A percentile compares a stretch with the other conserved stretches of the same genome.
phyloP scores from a whole-genome alignment of 148 eudicot genomes.

The Rheum nobile region DNA sequence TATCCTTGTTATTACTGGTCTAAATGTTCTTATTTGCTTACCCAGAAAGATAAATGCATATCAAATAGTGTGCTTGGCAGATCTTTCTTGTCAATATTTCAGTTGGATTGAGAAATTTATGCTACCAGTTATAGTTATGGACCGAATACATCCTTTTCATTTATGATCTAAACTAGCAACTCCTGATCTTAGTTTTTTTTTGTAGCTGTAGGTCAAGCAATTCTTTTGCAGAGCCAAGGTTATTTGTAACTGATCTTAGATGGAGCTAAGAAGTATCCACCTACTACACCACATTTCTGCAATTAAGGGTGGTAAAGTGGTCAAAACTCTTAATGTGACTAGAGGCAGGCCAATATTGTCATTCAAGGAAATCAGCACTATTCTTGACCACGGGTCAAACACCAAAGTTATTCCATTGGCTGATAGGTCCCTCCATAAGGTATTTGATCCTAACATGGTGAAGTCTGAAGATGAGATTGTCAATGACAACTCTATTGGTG shows the following conservation, averaged over 20 bases:
- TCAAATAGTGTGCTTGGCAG: neutral
- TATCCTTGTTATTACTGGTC: neutral
- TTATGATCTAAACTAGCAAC: neutral
- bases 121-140: neutral
- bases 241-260: conserved; percentile 4
- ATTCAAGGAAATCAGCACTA: conserved; percentile 34
- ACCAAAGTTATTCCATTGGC: conserved; percentile 17
- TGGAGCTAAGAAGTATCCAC: conserved; percentile 49
- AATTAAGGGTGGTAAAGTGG: conserved; percentile 29
- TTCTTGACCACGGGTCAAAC: conserved; percentile 18
- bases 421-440: conserved; percentile 18
- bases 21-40: neutral
- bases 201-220: neutral
- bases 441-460: conserved; percentile 12
- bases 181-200: neutral
- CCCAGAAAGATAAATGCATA: neutral
- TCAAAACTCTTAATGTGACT: conserved; percentile 30
- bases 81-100: neutral
- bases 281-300: conserved; percentile 41
- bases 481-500: neutral
- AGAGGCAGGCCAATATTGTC: conserved; percentile 31
- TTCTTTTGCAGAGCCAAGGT: neutral
- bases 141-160: neutral
- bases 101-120: neutral
- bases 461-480: conserved; percentile 18